Evolutionary conservation across 2,329 filamentous ascomycete species (phyloP).

Genomic region (Hypoxylon sp.): DNA sequence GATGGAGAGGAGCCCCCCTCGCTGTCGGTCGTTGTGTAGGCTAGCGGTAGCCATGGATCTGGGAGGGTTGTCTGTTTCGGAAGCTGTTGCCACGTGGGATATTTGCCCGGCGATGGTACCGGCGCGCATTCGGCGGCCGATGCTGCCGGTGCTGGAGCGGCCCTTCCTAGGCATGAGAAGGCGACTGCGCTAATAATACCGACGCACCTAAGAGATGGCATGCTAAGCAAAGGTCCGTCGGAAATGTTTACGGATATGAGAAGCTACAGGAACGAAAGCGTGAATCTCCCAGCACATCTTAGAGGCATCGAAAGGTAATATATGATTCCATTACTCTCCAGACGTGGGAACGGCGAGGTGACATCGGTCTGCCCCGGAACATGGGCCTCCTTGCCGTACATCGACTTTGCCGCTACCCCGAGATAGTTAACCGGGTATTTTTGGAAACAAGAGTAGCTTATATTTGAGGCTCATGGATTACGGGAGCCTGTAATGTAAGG

Average conservation of each 20-base stretch:
- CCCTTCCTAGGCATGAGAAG: conserved; percentile 26
- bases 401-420: conserved; percentile 44
- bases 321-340: conserved; percentile 24
- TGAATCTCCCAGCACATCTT: not conserved
- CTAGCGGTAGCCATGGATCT: conserved; percentile 62
- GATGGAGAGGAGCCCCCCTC: conserved; percentile 49
- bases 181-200: conserved; percentile 25
- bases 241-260: not conserved
- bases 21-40: conserved; percentile 58
- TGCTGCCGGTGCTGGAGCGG: conserved; percentile 24
- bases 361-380: conserved; percentile 41
- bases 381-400: conserved; percentile 43
- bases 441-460: conserved; percentile 14
- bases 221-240: conserved; percentile 14
- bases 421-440: conserved; percentile 40
- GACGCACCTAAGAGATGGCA: conserved; percentile 29
- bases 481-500: not conserved
- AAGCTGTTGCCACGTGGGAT: conserved; percentile 57
- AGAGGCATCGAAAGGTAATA: conserved; percentile 29
- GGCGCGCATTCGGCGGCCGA: conserved; percentile 47
- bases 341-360: conserved; percentile 28
- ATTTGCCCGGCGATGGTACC: conserved; percentile 46
- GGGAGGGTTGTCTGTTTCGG: conserved; percentile 59
- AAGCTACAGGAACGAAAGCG: conserved; percentile 3
- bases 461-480: conserved; percentile 16